phyloP scores from a whole-genome alignment of 352 stramenopile species.

The Phytophthora vignae region DNA sequence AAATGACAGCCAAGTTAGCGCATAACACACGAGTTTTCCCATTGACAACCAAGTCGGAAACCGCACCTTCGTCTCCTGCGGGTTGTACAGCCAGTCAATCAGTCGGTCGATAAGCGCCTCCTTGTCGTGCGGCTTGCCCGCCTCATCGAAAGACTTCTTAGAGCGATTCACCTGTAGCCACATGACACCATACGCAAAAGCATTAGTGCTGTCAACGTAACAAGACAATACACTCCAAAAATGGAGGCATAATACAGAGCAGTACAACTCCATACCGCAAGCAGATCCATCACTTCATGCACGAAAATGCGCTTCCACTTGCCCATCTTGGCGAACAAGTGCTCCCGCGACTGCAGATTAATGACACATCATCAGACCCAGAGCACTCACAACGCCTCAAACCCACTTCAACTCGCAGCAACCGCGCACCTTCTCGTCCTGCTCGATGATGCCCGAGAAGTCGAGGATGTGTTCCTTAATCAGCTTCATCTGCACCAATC shows the following conservation, averaged over 20 bases:
- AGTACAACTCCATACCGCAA: constrained; percentile 51
- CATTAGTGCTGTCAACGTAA: constrained; percentile 3
- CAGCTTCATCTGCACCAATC: constrained; percentile 58
- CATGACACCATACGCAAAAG: not conserved
- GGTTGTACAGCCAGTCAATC: constrained; percentile 79
- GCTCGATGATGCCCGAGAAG: constrained; percentile 71
- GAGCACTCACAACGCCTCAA: not conserved
- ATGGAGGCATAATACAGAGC: not conserved
- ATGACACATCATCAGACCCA: not conserved
- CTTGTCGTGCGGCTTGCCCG: constrained; percentile 64
- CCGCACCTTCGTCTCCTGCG: constrained; percentile 60
- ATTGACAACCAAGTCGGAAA: not conserved
- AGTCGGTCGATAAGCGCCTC: constrained; percentile 71
- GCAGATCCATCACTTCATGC: constrained; percentile 79
- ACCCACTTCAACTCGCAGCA: not conserved
- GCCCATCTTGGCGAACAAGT: constrained; percentile 67
- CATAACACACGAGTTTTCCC: not conserved
- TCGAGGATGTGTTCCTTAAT: constrained; percentile 88
- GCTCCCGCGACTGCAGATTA: constrained; percentile 54
- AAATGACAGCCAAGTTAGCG: not conserved
- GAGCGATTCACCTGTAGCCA: constrained; percentile 77
- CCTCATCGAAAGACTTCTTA: constrained; percentile 86
- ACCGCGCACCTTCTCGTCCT: constrained; percentile 64
- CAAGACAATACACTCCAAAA: constrained; percentile 3
- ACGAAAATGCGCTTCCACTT: constrained; percentile 79